A percentile compares a stretch with the other conserved stretches of the same genome.
These are phyloP conservation scores for Nowakowskiella sp. DNA, from an alignment of 192 early-diverging fungal species.

Conservation along the genomic window DNA sequence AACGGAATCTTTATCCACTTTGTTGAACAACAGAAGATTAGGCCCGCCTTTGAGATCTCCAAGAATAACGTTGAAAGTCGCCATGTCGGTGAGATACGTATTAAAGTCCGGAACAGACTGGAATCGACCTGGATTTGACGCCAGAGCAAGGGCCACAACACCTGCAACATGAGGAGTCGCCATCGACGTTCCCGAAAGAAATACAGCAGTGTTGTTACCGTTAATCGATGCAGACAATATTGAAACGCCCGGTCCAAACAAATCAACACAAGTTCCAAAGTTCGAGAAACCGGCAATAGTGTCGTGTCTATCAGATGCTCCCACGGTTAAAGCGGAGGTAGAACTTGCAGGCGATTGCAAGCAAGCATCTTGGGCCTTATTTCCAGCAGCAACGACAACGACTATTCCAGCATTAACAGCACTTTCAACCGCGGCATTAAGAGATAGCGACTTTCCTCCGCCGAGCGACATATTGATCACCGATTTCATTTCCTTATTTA, in stretches of 20 bases:
- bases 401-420: slow-evolving; percentile 38
- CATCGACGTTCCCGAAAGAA: slow-evolving; percentile 92
- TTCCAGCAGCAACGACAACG: slow-evolving; percentile 50
- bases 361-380: slow-evolving; percentile 49
- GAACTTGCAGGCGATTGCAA: slow-evolving; percentile 66
- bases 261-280: slow-evolving; percentile 89
- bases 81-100: no score
- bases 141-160: slow-evolving; percentile 61
- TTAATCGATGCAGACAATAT: slow-evolving; percentile 72
- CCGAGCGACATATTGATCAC: slow-evolving; percentile 58
- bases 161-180: slow-evolving; percentile 89
- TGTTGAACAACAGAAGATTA: no score
- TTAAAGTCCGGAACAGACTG: no score
- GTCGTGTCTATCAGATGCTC: slow-evolving; percentile 79
- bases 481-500: slow-evolving; percentile 17
- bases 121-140: no score
- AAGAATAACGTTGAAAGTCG: no score
- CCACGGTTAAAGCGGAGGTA: slow-evolving; percentile 78
- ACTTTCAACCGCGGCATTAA: slow-evolving; percentile 69
- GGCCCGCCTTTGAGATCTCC: no score
- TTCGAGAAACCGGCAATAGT: slow-evolving; percentile 77
- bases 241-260: slow-evolving; percentile 87
- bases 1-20: no score
- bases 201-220: slow-evolving; percentile 57
- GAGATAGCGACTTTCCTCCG: slow-evolving; percentile 55